A percentile compares a stretch with the other conserved stretches of the same genome.
Evolutionary conservation across 768 basidiomycete species (phyloP).

Genomic region (Mycena leptocephala): DNA sequence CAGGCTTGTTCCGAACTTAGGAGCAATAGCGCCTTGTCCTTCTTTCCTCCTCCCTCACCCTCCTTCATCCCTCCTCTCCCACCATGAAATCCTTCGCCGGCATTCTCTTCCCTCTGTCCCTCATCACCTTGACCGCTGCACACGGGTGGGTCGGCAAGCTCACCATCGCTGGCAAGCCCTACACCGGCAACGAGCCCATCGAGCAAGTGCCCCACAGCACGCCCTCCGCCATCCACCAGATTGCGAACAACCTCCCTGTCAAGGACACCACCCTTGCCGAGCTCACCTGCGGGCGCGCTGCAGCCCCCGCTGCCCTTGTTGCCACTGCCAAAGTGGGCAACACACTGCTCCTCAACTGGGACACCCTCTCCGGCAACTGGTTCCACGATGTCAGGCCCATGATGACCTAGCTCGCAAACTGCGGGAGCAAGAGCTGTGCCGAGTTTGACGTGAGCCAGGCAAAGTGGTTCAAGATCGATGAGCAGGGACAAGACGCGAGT

Average conservation of each 20-base stretch:
- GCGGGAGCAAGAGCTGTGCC: conserved; percentile 59
- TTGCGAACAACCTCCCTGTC: conserved; percentile 36
- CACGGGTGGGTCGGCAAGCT: conserved; percentile 33
- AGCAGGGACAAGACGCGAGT: conserved; percentile 52
- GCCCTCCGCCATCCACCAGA: conserved; percentile 21
- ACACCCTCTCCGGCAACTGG: conserved; percentile 33
- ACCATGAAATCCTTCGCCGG: no score
- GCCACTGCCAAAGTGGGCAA: conserved; percentile 65
- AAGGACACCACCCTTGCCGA: conserved; percentile 63
- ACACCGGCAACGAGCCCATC: no score
- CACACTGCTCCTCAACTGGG: conserved; percentile 61
- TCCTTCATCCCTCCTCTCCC: no score
- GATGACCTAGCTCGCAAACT: conserved; percentile 59
- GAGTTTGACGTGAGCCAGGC: conserved; percentile 60
- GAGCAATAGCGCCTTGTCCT: no score
- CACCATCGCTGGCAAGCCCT: no score
- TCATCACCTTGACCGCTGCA: conserved; percentile 30
- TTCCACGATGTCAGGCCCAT: conserved; percentile 49
- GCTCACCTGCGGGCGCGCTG: conserved; percentile 64
- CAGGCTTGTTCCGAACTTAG: no score
- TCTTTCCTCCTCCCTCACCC: no score
- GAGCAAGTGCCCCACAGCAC: background rate
- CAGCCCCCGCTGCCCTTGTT: conserved; percentile 58
- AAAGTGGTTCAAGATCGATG: conserved; percentile 70
- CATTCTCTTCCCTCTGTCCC: conserved; percentile 13